Evolutionary conservation across 352 stramenopile genomes (phyloP).

Genomic region (Lagenidium giganteum): DNA sequence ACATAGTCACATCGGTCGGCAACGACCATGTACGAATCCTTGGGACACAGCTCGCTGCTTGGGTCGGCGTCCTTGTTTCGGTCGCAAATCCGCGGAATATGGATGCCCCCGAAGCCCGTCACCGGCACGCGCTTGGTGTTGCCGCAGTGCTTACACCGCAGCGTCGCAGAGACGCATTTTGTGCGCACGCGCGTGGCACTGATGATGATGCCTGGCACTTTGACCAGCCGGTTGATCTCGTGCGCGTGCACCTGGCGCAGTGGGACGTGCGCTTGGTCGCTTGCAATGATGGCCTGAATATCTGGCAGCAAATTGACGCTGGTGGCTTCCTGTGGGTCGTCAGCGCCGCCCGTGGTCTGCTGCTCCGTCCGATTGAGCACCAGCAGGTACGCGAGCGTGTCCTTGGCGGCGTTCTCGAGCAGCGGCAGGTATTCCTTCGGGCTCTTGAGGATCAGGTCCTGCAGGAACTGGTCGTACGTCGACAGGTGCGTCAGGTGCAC

Average conservation of each 20-base stretch:
- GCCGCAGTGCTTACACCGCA: conserved; percentile 89
- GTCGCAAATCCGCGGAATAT: conserved; percentile 83
- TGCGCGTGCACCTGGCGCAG: conserved; percentile 84
- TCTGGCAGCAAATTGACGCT: conserved; percentile 51
- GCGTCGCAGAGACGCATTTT: conserved; percentile 88
- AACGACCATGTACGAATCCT: conserved; percentile 93
- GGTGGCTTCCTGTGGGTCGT: too few relatives aligned
- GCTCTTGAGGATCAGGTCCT: conserved; percentile 80
- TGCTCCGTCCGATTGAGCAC: conserved; percentile 41
- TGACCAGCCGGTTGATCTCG: conserved; percentile 88
- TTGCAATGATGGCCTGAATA: conserved; percentile 80
- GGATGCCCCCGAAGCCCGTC: conserved; percentile 62
- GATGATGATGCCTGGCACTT: conserved; percentile 96
- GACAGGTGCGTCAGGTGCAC: conserved; percentile 82
- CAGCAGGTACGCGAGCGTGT: conserved; percentile 63
- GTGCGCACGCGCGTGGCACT: conserved; percentile 91
- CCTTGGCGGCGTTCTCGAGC: conserved; percentile 81
- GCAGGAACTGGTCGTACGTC: conserved; percentile 82
- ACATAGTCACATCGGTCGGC: conserved; percentile 94
- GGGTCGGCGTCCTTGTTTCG: conserved; percentile 51
- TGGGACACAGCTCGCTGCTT: conserved; percentile 53
- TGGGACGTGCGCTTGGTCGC: conserved; percentile 60
- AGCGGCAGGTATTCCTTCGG: conserved; percentile 83
- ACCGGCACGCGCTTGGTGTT: conserved; percentile 64
- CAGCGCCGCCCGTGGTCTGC: conserved; percentile 8